Conservation (phyloP, 208 protist species). For the Angomonas deanei region DNA sequence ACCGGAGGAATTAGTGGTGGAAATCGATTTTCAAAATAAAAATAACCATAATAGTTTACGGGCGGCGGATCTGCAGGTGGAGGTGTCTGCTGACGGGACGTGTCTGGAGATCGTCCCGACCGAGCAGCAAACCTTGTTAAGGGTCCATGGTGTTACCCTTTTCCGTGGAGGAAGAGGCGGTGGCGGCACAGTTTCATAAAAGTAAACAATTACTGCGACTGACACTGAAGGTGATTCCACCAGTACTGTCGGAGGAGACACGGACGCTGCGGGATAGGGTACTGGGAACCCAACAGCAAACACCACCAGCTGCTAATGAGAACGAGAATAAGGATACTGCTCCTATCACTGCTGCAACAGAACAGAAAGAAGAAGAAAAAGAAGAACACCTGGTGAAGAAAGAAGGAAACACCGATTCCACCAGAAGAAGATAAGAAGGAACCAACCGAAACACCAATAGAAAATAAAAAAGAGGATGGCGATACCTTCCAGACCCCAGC, state of each 20-base stretch:
- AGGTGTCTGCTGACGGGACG: constrained; percentile 47
- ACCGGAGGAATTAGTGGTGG: constrained; percentile 72
- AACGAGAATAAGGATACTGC: background rate
- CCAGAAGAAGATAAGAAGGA: background rate
- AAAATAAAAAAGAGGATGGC: background rate
- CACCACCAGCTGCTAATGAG: background rate
- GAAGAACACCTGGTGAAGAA: background rate
- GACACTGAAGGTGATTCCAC: constrained; percentile 66
- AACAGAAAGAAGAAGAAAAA: background rate
- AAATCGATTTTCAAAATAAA: constrained; percentile 44
- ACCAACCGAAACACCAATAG: background rate
- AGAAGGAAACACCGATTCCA: too few species aligned
- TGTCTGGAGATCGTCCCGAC: constrained; percentile 48
- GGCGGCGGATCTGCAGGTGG: constrained; percentile 52
- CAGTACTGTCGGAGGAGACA: constrained; percentile 22
- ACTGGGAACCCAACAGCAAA: background rate
- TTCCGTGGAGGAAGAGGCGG: constrained; percentile 56
- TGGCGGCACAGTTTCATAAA: constrained; percentile 63
- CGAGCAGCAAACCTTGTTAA: constrained; percentile 25
- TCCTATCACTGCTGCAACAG: background rate
- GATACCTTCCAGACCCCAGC: background rate
- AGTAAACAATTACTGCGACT: constrained; percentile 49
- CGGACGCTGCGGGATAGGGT: constrained; percentile 35
- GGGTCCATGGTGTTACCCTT: constrained; percentile 74
- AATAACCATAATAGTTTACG: constrained; percentile 7